These are phyloP conservation scores for Aspergillus baeticus DNA, from an alignment of 495 filamentous ascomycete species.

Conservation along the genomic window DNA sequence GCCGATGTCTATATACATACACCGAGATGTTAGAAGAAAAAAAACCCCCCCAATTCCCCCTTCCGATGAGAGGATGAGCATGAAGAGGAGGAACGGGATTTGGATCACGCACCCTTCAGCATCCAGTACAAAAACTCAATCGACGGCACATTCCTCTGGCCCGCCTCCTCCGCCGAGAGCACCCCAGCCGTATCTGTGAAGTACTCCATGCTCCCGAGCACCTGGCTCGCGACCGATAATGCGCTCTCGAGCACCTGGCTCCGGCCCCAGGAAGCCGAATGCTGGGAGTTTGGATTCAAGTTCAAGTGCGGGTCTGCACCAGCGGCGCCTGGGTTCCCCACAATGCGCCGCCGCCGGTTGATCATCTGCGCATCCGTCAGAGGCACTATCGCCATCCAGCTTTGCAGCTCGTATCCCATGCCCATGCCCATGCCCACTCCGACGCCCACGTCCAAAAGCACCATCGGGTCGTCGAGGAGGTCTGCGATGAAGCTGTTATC, in stretches of 20 bases:
- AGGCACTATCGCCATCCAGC: background rate
- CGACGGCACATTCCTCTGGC: constrained; percentile 1
- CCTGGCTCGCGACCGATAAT: constrained; percentile 3
- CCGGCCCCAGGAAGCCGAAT: constrained; percentile 4
- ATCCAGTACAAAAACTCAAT: constrained; percentile 24
- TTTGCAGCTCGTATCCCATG: background rate
- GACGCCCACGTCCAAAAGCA: background rate
- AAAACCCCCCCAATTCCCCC: too few species aligned
- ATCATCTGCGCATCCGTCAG: constrained; percentile 13
- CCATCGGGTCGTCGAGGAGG: background rate
- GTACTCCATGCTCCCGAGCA: background rate
- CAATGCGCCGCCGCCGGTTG: constrained; percentile 6
- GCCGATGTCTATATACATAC: constrained; percentile 17
- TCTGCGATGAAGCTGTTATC: background rate
- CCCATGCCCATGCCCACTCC: too few species aligned
- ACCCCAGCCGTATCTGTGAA: background rate
- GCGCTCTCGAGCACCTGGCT: constrained; percentile 17
- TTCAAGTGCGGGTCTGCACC: too few species aligned
- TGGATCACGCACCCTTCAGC: constrained; percentile 22
- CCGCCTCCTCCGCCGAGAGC: background rate
- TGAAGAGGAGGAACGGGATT: background rate
- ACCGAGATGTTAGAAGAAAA: too few species aligned
- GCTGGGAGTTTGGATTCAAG: background rate
- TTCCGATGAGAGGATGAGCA: background rate
- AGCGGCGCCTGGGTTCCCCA: too few species aligned